Evolutionary conservation across 1,284 basidiomycete species (phyloP).

Genomic region (Cryptococcus jaspeensis): DNA sequence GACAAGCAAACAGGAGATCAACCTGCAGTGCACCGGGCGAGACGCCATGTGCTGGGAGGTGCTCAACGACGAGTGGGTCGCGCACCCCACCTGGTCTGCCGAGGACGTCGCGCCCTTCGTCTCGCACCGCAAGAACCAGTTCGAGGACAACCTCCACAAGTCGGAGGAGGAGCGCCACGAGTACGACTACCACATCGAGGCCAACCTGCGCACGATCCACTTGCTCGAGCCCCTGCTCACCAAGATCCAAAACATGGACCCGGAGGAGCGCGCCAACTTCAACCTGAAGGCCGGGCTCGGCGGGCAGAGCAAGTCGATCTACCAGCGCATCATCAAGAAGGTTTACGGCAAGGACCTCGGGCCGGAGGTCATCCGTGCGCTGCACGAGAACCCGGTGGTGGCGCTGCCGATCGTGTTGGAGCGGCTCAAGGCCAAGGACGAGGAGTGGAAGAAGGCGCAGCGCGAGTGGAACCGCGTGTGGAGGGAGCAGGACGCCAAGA

Average conservation of each 20-base stretch:
- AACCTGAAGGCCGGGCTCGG: conserved; percentile 86
- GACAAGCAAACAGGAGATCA: conserved; percentile 65
- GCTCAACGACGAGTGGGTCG: conserved; percentile 94
- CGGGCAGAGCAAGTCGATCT: conserved; percentile 81
- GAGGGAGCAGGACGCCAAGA: conserved; percentile 94
- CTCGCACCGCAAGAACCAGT: conserved; percentile 94
- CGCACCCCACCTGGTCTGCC: conserved; percentile 93
- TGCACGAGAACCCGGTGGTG: conserved; percentile 89
- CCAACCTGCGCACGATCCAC: conserved; percentile 85
- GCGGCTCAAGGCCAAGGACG: conserved; percentile 90
- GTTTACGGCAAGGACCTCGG: conserved; percentile 81
- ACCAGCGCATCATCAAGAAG: conserved; percentile 91
- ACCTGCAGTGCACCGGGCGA: conserved; percentile 87
- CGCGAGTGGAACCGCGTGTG: conserved; percentile 97
- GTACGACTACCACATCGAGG: conserved; percentile 95
- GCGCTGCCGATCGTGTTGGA: conserved; percentile 89
- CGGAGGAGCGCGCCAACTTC: conserved; percentile 81
- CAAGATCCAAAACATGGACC: conserved; percentile 84
- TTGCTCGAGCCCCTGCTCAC: conserved; percentile 85
- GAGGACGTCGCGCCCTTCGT: conserved; percentile 94
- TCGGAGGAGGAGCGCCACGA: conserved; percentile 98
- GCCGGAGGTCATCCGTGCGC: conserved; percentile 78
- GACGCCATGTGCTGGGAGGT: conserved; percentile 95
- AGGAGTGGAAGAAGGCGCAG: conserved; percentile 94
- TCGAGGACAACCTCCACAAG: conserved; percentile 93